Conservation (phyloP, 1,284 basidiomycete species). For the Coniophora puteana region DNA sequence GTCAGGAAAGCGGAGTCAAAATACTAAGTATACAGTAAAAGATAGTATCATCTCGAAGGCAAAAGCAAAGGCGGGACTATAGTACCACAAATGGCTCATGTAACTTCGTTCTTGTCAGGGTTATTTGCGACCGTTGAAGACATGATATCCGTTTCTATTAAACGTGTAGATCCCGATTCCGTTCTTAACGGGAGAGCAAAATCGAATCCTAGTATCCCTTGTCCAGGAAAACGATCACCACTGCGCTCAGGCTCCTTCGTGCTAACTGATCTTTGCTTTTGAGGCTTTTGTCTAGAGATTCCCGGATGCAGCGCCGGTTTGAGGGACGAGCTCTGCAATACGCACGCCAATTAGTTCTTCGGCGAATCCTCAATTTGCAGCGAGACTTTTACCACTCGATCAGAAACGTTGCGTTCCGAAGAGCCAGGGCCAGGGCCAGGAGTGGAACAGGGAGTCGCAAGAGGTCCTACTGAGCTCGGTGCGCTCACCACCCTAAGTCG, state of each 20-base stretch:
- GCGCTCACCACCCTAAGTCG: no score
- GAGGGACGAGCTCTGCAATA: slow-evolving; percentile 9
- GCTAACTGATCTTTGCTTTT: slow-evolving; percentile 14
- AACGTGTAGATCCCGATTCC: neutral
- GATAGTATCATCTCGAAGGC: no score
- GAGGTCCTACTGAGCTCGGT: no score
- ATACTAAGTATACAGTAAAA: no score
- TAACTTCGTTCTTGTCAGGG: no score
- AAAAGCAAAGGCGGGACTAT: no score
- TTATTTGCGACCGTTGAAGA: no score
- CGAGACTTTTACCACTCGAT: slow-evolving; percentile 1
- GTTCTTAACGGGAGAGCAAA: neutral
- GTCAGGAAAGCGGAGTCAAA: no score
- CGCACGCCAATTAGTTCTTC: slow-evolving; percentile 10
- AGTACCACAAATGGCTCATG: no score
- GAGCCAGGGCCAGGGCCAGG: no score
- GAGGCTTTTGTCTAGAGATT: slow-evolving; percentile 2
- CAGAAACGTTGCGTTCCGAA: no score
- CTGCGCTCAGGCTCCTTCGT: slow-evolving; percentile 1
- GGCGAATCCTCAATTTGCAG: slow-evolving; percentile 10
- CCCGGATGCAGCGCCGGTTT: slow-evolving; percentile 7
- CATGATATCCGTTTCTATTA: no score
- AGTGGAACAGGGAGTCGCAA: slow-evolving; percentile 1
- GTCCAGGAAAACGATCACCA: slow-evolving; percentile 10
- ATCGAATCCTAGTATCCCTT: slow-evolving; percentile 13